Evolutionary conservation across 148 eudicot species (phyloP), one percentile per base, ranked within the genome.

Genomic region (Salicornia ramosissima): DNA sequence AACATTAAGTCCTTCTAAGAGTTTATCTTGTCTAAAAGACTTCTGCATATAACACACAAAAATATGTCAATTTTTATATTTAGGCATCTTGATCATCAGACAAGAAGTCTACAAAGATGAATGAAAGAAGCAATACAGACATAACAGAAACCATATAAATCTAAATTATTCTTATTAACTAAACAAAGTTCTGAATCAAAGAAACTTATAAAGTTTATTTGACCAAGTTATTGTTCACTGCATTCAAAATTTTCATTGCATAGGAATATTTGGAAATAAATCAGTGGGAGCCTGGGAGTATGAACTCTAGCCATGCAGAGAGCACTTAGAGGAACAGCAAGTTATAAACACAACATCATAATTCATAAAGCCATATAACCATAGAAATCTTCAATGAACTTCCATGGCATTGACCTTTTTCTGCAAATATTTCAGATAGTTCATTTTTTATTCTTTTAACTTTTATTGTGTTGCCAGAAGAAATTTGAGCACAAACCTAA

Each of bases 1-100:
- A 46, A 82, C 76, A 56, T 84, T 84, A 75, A 82, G 85, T 45
- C 80, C 81, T 62, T 79, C 87, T 29, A 79, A 36, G 36, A 77
- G 33, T 59, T 63, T 69, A 64, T 82, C 83, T 71, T 77, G 81
- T 62, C 78, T 79, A 34, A 64, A 77, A 65, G 79, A 70, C 61
- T 71, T 81, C 87, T 84, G 84, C 77, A 79, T 30, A 65, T n/a
- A n/a, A n/a, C n/a, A 54, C 45, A 73, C 31, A 73, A 11, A 21
- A 64, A 21, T 6, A 19, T 28, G 51, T 51, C 15, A 58, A 34
- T n/a, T n/a, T n/a, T n/a, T n/a, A 51, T 24, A 21, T 28, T 10
- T 1, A 39, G 9, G 29, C 58, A 58, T 10, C 10, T 9, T 29
- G 5, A 43, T 29, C 21, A 4, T 40, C 36, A 45, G 15, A 30